Conservation (phyloP, 352 stramenopile genomes). For the Phytophthora colocasiae region DNA sequence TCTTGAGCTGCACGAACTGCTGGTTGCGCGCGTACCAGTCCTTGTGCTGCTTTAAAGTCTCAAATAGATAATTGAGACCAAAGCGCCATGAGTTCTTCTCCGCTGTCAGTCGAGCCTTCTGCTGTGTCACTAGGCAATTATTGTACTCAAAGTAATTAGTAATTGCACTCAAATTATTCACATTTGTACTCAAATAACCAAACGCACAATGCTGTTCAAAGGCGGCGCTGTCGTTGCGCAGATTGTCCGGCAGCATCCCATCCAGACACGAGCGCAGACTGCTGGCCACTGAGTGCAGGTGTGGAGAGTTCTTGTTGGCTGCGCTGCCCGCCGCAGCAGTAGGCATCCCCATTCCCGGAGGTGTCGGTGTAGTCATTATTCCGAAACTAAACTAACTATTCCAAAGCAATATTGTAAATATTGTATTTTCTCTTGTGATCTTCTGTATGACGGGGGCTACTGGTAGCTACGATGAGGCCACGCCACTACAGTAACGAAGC, state of each 20-base stretch:
- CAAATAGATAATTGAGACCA: slow-evolving; percentile 90
- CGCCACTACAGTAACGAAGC: slow-evolving; percentile 11
- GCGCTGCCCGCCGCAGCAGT: slow-evolving; percentile 5
- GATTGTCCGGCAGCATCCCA: slow-evolving; percentile 84
- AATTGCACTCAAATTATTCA: slow-evolving; percentile 8
- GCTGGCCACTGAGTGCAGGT: slow-evolving; percentile 83
- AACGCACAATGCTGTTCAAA: slow-evolving; percentile 78
- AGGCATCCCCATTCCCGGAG: slow-evolving; percentile 7
- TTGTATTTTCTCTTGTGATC: not conserved
- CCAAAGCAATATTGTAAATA: too few relatives aligned
- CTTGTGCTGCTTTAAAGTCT: slow-evolving; percentile 90
- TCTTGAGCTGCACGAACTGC: slow-evolving; percentile 88
- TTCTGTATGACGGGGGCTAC: not conserved
- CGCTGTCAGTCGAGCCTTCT: slow-evolving; percentile 75
- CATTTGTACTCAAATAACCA: slow-evolving; percentile 17
- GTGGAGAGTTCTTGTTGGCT: slow-evolving; percentile 73
- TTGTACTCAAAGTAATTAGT: slow-evolving; percentile 2
- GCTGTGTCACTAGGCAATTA: slow-evolving; percentile 68
- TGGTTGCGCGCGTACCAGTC: slow-evolving; percentile 91
- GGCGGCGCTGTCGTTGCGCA: slow-evolving; percentile 77
- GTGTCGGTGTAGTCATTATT: slow-evolving; percentile 33
- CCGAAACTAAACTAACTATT: not conserved
- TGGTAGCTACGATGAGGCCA: slow-evolving; percentile 7
- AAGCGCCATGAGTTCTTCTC: slow-evolving; percentile 91
- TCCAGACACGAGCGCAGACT: slow-evolving; percentile 85